These are phyloP conservation scores for Dipodascus albidus DNA, from an alignment of 805 yeast species.

Conservation along the genomic window DNA sequence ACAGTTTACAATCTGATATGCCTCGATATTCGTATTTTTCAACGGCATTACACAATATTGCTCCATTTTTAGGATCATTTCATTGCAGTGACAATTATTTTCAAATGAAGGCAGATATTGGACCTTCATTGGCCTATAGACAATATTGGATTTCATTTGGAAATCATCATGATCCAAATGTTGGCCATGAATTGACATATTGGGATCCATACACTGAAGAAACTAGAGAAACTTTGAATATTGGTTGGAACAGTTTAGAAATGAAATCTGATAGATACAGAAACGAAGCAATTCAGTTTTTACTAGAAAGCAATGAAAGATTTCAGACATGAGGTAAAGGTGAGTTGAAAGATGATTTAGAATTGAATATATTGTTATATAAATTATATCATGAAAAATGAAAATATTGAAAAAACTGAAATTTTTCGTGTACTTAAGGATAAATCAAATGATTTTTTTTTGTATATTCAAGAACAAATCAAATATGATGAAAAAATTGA, in stretches of 20 bases:
- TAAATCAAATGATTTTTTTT: too few relatives aligned
- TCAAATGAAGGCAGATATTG: not conserved
- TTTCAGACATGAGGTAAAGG: too few relatives aligned
- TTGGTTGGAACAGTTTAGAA: not conserved
- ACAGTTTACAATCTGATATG: not conserved
- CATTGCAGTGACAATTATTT: not conserved
- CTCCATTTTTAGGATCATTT: not conserved
- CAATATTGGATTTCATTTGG: not conserved
- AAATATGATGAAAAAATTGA: too few relatives aligned
- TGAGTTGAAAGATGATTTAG: too few relatives aligned
- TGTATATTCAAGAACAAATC: too few relatives aligned
- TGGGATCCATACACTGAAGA: not conserved
- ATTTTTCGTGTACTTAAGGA: too few relatives aligned
- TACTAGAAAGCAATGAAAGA: not conserved
- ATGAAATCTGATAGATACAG: not conserved
- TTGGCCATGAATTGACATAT: not conserved
- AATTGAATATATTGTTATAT: too few relatives aligned
- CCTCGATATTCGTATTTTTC: not conserved
- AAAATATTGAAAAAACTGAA: too few relatives aligned
- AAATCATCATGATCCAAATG: slow-evolving; percentile 1
- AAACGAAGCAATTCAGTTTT: not conserved
- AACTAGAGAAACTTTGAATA: not conserved
- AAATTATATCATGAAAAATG: too few relatives aligned
- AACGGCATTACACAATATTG: not conserved
- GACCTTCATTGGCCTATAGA: not conserved